These are phyloP conservation scores for Takakia lepidozioides DNA, from an alignment of 225 moss, liverwort and hornwort species.

Conservation along the genomic window DNA sequence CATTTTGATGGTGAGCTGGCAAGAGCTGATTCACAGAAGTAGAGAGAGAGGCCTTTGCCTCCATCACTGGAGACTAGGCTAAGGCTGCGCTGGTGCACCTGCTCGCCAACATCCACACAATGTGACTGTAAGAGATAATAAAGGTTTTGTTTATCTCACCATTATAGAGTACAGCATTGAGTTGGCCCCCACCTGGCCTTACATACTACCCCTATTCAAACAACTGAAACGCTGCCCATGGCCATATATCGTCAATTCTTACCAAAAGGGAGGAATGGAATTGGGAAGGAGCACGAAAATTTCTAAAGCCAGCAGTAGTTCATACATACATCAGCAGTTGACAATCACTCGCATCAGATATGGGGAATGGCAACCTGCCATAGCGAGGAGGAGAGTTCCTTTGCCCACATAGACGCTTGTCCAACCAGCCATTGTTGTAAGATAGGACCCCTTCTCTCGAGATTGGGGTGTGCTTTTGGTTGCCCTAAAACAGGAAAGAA, in stretches of 20 bases:
- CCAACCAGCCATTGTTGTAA: constrained; percentile 31
- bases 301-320: not conserved
- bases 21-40: constrained; percentile 45
- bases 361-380: constrained; percentile 35
- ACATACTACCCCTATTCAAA: too few species aligned
- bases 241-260: not conserved
- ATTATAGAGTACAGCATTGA: too few species aligned
- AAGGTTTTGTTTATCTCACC: too few species aligned
- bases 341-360: too few species aligned
- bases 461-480: constrained; percentile 6
- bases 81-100: constrained; percentile 47
- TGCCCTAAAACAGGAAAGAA: constrained; percentile 25
- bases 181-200: too few species aligned
- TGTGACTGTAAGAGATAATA: too few species aligned
- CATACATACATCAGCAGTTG: not conserved
- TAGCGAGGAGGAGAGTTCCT: constrained; percentile 36
- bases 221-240: not conserved
- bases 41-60: constrained; percentile 20
- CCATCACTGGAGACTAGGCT: constrained; percentile 20
- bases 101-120: constrained; percentile 14
- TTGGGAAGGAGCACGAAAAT: not conserved
- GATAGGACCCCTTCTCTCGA: constrained; percentile 19
- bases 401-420: constrained; percentile 32
- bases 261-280: too few species aligned
- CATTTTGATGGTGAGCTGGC: constrained; percentile 37